Conservation (phyloP, 768 basidiomycete genomes). For the Auricularia heimuer region DNA sequence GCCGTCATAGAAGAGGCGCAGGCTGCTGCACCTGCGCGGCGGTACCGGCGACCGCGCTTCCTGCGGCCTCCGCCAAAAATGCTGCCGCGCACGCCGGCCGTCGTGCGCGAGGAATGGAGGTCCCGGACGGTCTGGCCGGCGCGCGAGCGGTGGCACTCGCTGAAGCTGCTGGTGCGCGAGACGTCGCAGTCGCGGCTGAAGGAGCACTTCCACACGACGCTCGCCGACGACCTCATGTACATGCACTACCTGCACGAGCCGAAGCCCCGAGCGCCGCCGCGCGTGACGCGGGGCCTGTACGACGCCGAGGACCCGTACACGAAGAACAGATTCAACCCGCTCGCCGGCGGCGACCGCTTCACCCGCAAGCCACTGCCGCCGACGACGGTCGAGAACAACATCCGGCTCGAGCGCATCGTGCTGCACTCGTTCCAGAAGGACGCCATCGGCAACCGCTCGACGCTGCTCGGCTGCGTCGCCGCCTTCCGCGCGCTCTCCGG, state of each 20-base stretch:
- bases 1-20: background rate
- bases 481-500: conserved; percentile 82
- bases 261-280: conserved; percentile 40
- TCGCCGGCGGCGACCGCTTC: conserved; percentile 56
- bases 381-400: conserved; percentile 56
- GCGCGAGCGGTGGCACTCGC: background rate
- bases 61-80: background rate
- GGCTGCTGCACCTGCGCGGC: background rate
- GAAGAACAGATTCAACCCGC: conserved; percentile 64
- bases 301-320: conserved; percentile 77
- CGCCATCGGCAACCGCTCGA: conserved; percentile 55
- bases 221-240: conserved; percentile 88
- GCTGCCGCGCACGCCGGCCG: background rate
- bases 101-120: conserved; percentile 1
- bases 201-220: conserved; percentile 75
- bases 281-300: conserved; percentile 55
- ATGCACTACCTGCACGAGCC: conserved; percentile 80
- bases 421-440: conserved; percentile 84
- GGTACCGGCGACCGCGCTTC: background rate
- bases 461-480: conserved; percentile 78
- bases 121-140: background rate
- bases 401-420: conserved; percentile 72
- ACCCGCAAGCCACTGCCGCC: conserved; percentile 57
- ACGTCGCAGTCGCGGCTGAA: conserved; percentile 62
- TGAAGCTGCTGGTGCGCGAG: conserved; percentile 51